Conservation (phyloP, 352 stramenopile species). For the Phytopythium helicoides region DNA sequence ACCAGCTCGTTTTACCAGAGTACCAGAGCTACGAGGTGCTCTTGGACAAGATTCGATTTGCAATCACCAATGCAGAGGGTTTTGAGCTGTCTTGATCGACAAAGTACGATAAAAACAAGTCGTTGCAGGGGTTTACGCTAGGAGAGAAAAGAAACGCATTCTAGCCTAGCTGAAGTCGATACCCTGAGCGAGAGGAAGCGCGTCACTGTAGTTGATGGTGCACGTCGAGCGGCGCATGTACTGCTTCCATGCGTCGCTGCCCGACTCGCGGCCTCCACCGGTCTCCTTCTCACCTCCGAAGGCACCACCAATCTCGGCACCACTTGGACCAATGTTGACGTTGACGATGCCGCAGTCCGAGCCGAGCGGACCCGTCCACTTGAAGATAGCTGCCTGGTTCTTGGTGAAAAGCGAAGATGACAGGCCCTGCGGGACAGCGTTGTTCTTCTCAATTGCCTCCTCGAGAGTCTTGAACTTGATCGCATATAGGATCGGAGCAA, state of each 20-base stretch:
- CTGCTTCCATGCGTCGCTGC: constrained; percentile 92
- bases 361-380: constrained; percentile 88
- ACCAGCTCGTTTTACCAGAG: constrained; percentile 84
- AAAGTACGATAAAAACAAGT: not conserved
- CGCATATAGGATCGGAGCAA: constrained; percentile 90
- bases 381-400: constrained; percentile 90
- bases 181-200: constrained; percentile 89
- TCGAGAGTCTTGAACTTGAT: constrained; percentile 90
- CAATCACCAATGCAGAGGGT: constrained; percentile 72
- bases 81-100: constrained; percentile 67
- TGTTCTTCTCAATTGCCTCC: constrained; percentile 92
- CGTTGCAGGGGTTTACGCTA: not conserved
- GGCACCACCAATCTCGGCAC: constrained; percentile 91
- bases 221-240: constrained; percentile 94
- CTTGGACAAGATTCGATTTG: constrained; percentile 74
- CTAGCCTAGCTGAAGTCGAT: constrained; percentile 85
- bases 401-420: constrained; percentile 91
- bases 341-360: constrained; percentile 94
- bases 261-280: constrained; percentile 88
- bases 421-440: constrained; percentile 90
- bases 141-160: not conserved
- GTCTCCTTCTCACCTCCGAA: constrained; percentile 94
- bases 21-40: constrained; percentile 66
- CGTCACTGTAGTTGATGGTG: constrained; percentile 93
- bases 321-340: constrained; percentile 91